Conservation (phyloP, 257 asterid species). For the Penstemon davidsonii region DNA sequence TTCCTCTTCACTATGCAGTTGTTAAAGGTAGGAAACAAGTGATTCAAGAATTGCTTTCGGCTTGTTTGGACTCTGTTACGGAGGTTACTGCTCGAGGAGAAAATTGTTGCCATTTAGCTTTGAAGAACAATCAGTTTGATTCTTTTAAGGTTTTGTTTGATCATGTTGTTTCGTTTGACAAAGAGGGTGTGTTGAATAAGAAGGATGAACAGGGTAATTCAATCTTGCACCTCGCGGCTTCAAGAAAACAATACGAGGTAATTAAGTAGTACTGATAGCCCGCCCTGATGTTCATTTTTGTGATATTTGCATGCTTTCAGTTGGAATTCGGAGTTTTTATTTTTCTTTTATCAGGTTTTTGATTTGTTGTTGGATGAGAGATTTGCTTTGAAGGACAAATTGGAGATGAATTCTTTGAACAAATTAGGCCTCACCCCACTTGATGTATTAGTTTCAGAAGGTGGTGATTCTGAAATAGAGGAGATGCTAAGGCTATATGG, state of each 20-base stretch:
- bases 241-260: conserved; percentile 52
- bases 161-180: conserved; percentile 8
- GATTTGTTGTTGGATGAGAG: conserved; percentile 39
- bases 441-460: conserved; percentile 37
- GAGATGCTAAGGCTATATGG: conserved; percentile 43
- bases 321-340: background rate
- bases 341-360: conserved; percentile 33
- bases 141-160: conserved; percentile 21
- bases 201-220: conserved; percentile 49
- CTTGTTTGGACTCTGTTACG: conserved; percentile 15
- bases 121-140: conserved; percentile 30
- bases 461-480: conserved; percentile 46
- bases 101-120: conserved; percentile 32
- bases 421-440: conserved; percentile 47
- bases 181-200: conserved; percentile 28
- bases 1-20: conserved; percentile 36
- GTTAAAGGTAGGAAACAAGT: conserved; percentile 29
- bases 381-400: conserved; percentile 15
- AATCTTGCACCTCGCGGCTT: conserved; percentile 55
- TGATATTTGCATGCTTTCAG: no score
- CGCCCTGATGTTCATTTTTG: no score
- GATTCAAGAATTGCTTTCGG: conserved; percentile 25
- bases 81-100: conserved; percentile 34
- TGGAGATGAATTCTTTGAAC: conserved; percentile 49
- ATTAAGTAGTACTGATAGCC: background rate